Percentiles rank a stretch among this genome's conserved stretches.
Evolutionary conservation across 2,329 filamentous ascomycete genomes (phyloP).

Genomic region (Fusarium tupiense): DNA sequence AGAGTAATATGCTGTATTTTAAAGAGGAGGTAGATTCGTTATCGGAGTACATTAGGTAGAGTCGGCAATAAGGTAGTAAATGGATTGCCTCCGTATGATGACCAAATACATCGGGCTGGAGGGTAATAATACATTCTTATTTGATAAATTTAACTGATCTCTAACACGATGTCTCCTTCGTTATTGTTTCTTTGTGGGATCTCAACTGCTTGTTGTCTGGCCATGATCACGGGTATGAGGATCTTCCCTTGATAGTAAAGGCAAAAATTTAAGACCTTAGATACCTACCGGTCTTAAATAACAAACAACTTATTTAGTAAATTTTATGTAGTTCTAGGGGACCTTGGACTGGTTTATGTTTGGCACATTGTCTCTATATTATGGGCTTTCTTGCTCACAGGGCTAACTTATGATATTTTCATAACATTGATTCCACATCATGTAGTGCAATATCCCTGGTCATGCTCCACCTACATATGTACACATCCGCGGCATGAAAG

Average conservation of each 20-base stretch:
- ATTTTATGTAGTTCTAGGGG: not conserved
- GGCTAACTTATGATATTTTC: not conserved
- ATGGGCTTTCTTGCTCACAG: not conserved
- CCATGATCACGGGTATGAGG: not conserved
- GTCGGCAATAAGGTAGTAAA: not conserved
- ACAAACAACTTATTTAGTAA: not conserved
- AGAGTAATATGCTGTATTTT: not conserved
- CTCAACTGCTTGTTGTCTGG: not conserved
- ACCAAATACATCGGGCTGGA: not conserved
- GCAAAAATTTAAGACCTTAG: not conserved
- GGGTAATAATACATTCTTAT: not conserved
- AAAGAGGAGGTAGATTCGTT: conserved; percentile 14
- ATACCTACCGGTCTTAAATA: not conserved
- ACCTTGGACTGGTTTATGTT: not conserved
- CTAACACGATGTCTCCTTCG: not conserved
- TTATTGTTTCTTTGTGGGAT: too few relatives aligned
- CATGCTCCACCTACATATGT: not conserved
- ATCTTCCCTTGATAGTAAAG: not conserved
- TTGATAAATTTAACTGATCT: not conserved
- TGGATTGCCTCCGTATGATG: conserved; percentile 1
- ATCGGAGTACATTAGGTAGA: conserved; percentile 5
- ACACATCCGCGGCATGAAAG: not conserved
- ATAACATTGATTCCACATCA: conserved; percentile 14
- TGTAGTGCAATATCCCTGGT: not conserved
- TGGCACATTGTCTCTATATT: not conserved